Evolutionary conservation across 176 grass and related monocot genomes (phyloP).

Genomic region (Bothriochloa decipiens): DNA sequence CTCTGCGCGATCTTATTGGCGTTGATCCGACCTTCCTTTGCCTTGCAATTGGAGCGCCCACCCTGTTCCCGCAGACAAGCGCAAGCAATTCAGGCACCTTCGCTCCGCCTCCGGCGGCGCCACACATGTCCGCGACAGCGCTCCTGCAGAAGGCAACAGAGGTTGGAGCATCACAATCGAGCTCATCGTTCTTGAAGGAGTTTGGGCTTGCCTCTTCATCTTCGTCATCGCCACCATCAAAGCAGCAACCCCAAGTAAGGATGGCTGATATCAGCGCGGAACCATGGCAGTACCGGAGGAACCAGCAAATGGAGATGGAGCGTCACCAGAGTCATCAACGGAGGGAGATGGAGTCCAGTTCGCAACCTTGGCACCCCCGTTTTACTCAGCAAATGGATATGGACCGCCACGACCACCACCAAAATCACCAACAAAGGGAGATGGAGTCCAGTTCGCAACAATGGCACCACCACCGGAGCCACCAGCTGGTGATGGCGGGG

Average conservation of each 20-base stretch:
- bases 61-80: slow-evolving; percentile 48
- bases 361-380: slow-evolving; percentile 3
- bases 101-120: slow-evolving; percentile 49
- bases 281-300: slow-evolving; percentile 38
- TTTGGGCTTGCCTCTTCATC: slow-evolving; percentile 52
- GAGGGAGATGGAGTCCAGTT: slow-evolving; percentile 49
- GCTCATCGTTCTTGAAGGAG: slow-evolving; percentile 56
- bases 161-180: slow-evolving; percentile 50
- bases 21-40: slow-evolving; percentile 71
- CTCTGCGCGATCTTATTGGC: slow-evolving; percentile 58
- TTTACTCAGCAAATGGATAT: slow-evolving; percentile 33
- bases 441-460: slow-evolving; percentile 26
- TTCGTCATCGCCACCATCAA: slow-evolving; percentile 23
- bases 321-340: slow-evolving; percentile 34
- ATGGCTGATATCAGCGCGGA: slow-evolving; percentile 6
- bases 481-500: slow-evolving; percentile 7
- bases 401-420: background rate
- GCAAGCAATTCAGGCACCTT: slow-evolving; percentile 45
- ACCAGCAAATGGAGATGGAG: slow-evolving; percentile 47
- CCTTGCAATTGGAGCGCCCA: slow-evolving; percentile 55
- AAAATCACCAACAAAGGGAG: slow-evolving; percentile 35
- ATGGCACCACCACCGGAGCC: background rate
- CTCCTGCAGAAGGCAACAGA: slow-evolving; percentile 66
- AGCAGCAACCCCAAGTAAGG: slow-evolving; percentile 37
- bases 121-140: slow-evolving; percentile 58